phyloP scores from a whole-genome alignment of 2,329 filamentous ascomycete genomes.

The Onygenales sp. region DNA sequence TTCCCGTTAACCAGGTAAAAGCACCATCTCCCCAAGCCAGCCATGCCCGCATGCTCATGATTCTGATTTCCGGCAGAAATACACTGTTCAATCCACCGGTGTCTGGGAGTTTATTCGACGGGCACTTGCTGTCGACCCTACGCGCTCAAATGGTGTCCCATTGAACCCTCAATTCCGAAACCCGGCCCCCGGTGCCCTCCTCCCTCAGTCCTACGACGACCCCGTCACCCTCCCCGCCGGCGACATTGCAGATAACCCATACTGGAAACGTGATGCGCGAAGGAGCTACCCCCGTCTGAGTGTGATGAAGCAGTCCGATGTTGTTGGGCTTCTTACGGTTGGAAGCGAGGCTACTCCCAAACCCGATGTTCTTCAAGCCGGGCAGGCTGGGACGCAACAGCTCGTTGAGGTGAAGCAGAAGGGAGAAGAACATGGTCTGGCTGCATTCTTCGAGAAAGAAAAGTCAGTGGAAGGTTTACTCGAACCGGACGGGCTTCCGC shows the following conservation, averaged over 20 bases:
- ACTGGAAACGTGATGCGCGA: constrained; percentile 90
- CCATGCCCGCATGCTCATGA: background rate
- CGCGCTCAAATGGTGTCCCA: constrained; percentile 84
- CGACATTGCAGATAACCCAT: constrained; percentile 83
- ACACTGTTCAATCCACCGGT: constrained; percentile 82
- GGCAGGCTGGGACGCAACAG: constrained; percentile 61
- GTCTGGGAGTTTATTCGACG: constrained; percentile 79
- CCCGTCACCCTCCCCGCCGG: constrained; percentile 74
- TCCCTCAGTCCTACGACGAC: constrained; percentile 66
- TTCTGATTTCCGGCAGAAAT: constrained; percentile 58
- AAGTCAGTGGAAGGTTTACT: constrained; percentile 50
- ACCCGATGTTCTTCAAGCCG: constrained; percentile 64
- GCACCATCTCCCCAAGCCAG: background rate
- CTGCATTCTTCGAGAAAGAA: constrained; percentile 62
- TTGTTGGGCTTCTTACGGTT: constrained; percentile 73
- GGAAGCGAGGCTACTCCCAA: constrained; percentile 75
- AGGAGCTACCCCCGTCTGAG: constrained; percentile 73
- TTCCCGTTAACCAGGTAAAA: constrained; percentile 29
- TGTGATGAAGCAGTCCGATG: constrained; percentile 72
- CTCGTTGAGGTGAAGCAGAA: constrained; percentile 68
- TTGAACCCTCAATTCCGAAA: constrained; percentile 88
- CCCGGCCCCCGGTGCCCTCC: constrained; percentile 65
- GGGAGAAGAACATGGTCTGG: constrained; percentile 61
- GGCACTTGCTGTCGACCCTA: constrained; percentile 68
- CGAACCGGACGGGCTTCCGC: constrained; percentile 70